A percentile compares a stretch with the other conserved stretches of the same genome.
Conservation (phyloP, 2,329 filamentous ascomycete species). For the Colletotrichum sp. region DNA sequence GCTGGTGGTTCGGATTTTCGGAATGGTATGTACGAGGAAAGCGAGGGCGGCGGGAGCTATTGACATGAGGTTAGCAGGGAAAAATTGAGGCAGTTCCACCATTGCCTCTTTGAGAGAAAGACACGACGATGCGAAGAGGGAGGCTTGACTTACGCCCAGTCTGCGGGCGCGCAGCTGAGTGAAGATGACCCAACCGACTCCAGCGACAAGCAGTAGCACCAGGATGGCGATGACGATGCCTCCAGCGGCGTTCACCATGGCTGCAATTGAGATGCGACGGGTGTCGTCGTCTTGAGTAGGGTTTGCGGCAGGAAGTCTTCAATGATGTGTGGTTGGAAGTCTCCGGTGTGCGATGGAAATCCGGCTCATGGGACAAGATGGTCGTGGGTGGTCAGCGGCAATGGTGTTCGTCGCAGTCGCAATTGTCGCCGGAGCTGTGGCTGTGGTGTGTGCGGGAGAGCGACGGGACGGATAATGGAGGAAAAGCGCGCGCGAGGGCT, state of each 20-base stretch:
- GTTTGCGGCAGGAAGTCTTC: neutral
- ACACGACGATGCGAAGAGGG: neutral
- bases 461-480: neutral
- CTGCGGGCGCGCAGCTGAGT: constrained; percentile 75
- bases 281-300: neutral
- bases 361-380: neutral
- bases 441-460: neutral
- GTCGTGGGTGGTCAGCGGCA: neutral
- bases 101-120: neutral
- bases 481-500: neutral
- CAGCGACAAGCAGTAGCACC: constrained; percentile 62
- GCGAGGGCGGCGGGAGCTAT: constrained; percentile 72
- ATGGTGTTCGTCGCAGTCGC: neutral
- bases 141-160: constrained; percentile 63
- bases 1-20: constrained; percentile 46
- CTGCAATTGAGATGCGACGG: constrained; percentile 24
- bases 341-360: constrained; percentile 7
- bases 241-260: constrained; percentile 64
- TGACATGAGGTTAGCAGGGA: neutral
- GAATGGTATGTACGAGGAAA: constrained; percentile 77
- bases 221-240: constrained; percentile 77
- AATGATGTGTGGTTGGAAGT: neutral
- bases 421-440: neutral
- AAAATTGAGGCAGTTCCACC: neutral
- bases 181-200: constrained; percentile 71